Evolutionary conservation across 306 rosid species (phyloP), one percentile per base, ranked within the genome.

Genomic region (Fragaria nilgerrensis): DNA sequence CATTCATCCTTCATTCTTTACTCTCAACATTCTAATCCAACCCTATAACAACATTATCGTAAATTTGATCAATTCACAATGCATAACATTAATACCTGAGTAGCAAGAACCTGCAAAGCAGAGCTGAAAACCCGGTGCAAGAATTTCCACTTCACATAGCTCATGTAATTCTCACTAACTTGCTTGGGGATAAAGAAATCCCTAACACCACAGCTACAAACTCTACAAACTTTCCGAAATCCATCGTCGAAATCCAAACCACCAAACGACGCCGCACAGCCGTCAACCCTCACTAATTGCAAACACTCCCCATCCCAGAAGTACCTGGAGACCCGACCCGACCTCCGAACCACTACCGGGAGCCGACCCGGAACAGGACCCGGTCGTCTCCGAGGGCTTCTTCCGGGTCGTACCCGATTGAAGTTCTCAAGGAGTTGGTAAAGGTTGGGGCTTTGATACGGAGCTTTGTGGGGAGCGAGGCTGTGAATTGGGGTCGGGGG

Each of bases 41-140:
- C 62, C 27, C 10, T 9, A 53, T 7, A n/a, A 17, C n/a, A 52
- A 20, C 59, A 52, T 7, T 19, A 7, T 6, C 3, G n/a, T 43
- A 9, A 43, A 43, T 43, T 43, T 9, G 47, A 2, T 13, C 47
- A 43, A 43, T 43, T 43, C 4, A 47, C 20, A 3, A 0, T 13
- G 75, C 32, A 29, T 17, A 47, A 3, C 22, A 39, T 39, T 39
- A 2, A 43, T 78, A 91, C 97, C 97, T 94, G 98, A 77, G 98
- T 94, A 63, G 97, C 91, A 61, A 94, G 92, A 50, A 94, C 97
- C 80, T 94, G 98, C 22, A 91, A 91, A 1, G 98, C 93, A 3
- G 97, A 94, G 64, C 98, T 92, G 70, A 94, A 94, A 94, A 91
- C 89, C 27, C 98, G 92, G 80, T 94, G 98, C 81, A 91, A 71